These are phyloP conservation scores for Amanita pallidorosea DNA, from an alignment of 768 basidiomycete species.

Conservation along the genomic window DNA sequence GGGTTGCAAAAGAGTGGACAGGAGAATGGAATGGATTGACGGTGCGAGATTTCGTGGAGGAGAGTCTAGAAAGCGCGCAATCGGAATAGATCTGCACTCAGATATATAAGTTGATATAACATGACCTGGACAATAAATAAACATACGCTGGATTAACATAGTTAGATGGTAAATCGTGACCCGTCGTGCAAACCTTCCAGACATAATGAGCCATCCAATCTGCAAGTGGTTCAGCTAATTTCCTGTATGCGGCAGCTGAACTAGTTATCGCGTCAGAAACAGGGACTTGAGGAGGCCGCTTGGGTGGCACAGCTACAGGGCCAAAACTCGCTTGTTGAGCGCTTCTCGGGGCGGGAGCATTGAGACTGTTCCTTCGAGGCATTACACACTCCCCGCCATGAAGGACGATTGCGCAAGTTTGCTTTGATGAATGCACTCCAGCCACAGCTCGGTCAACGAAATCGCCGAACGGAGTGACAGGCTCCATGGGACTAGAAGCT, in stretches of 20 bases:
- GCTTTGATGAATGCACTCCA: slow-evolving; percentile 16
- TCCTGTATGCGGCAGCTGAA: slow-evolving; percentile 52
- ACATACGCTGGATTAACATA: slow-evolving; percentile 51
- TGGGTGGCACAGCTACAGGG: slow-evolving; percentile 20
- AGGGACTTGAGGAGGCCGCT: slow-evolving; percentile 8
- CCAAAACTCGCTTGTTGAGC: slow-evolving; percentile 13
- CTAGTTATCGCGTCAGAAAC: slow-evolving; percentile 23
- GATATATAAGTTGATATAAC: slow-evolving; percentile 6
- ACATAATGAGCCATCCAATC: slow-evolving; percentile 74
- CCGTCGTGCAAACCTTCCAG: slow-evolving; percentile 78
- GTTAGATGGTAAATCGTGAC: slow-evolving; percentile 42
- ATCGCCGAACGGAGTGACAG: slow-evolving; percentile 67
- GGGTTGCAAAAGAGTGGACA: slow-evolving; percentile 74
- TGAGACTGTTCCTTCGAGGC: slow-evolving; percentile 9
- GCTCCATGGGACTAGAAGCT: slow-evolving; percentile 61
- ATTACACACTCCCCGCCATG: slow-evolving; percentile 5
- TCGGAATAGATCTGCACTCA: slow-evolving; percentile 17
- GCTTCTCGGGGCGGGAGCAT: slow-evolving; percentile 8
- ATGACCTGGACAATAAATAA: slow-evolving; percentile 7
- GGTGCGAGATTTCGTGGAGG: slow-evolving; percentile 46
- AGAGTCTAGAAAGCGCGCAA: slow-evolving; percentile 28
- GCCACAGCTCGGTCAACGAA: slow-evolving; percentile 66
- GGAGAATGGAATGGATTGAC: slow-evolving; percentile 60
- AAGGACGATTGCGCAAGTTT: not conserved
- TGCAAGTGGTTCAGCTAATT: slow-evolving; percentile 64